Base-by-base conservation (phyloP, 163 green algal species). In the Chlorella variabilis region DNA sequence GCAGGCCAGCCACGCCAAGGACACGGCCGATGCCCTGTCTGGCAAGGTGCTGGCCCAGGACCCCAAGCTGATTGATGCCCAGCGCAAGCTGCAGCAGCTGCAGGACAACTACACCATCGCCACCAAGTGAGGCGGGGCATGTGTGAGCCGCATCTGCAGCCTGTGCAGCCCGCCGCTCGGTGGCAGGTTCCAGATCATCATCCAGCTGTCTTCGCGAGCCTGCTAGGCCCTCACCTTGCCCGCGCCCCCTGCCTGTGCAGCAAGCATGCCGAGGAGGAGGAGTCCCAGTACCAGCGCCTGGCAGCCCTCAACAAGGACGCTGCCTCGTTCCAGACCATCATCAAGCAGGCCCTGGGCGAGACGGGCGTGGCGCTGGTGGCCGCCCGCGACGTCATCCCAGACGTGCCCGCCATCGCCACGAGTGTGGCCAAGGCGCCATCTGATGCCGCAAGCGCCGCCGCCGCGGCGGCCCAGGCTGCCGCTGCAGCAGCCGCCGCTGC, bases 31-130 rank as follows among this genome's bases (percentile, higher is more conserved):
- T 27, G 59, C n/a, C 4, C 59, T 67, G n/a, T 4, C n/a, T 17
- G 59, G 59, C 59, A 67, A 67, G 59, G 59, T 67, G 59, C 38
- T 67, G 59, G 59, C 59, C 3, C 59, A 67, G 59, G 59, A 67
- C 59, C 59, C 59, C 59, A 67, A 67, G 59, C 59, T 67, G 59
- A 17, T 39, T 15, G 59, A 67, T 17, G 59, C 59, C 5, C 59
- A 67, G 59, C 59, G 59, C 59, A 67, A 67, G 29, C 59, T 67
- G 59, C 59, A 67, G 59, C 59, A 67, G 59, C 27, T 67, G 59
- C 59, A 67, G 59, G 59, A 67, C 29, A 27, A 17, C 5, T 67
- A 67, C 59, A 67, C 59, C 27, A 67, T 67, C 59, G 54, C 54
- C 18, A 63, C 54, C 54, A 63, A 63, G n/a, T n/a, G n/a, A n/a